Conservation (phyloP, 2,329 filamentous ascomycete genomes). For the Xylaria hypoxylon region DNA sequence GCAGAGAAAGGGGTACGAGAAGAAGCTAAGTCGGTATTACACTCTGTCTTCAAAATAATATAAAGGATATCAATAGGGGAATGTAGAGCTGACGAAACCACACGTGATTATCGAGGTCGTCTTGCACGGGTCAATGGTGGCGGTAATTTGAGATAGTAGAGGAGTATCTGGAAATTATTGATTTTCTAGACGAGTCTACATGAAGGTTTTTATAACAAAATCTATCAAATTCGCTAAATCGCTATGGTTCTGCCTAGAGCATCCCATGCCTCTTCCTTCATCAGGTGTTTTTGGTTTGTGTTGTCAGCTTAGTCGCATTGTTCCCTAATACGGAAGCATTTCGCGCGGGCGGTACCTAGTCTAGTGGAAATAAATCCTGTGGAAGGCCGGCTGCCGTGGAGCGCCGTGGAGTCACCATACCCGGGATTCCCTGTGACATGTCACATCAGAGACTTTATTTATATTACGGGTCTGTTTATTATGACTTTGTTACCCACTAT, state of each 20-base stretch:
- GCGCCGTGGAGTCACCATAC: too few relatives aligned
- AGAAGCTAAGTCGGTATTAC: neutral
- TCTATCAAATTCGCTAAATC: neutral
- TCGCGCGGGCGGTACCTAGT: conserved; percentile 14
- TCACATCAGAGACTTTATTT: too few relatives aligned
- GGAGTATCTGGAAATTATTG: neutral
- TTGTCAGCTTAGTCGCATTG: neutral
- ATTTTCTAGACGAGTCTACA: neutral
- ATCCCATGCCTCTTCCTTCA: neutral
- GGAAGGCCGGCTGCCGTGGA: too few relatives aligned
- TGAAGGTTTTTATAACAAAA: conserved; percentile 20
- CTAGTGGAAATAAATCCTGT: neutral
- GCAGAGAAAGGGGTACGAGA: too few relatives aligned
- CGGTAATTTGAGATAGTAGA: neutral
- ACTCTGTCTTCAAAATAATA: neutral
- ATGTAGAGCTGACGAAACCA: neutral
- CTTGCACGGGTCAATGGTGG: neutral
- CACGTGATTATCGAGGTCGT: too few relatives aligned
- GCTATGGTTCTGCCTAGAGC: neutral
- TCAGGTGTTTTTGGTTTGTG: conserved; percentile 2
- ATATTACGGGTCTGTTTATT: too few relatives aligned
- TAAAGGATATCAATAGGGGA: too few relatives aligned
- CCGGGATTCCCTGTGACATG: too few relatives aligned
- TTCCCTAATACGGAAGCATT: conserved; percentile 30
- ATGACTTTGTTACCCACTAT: too few relatives aligned